Conservation (phyloP, 352 stramenopile genomes). For the Pythium aquatile region DNA sequence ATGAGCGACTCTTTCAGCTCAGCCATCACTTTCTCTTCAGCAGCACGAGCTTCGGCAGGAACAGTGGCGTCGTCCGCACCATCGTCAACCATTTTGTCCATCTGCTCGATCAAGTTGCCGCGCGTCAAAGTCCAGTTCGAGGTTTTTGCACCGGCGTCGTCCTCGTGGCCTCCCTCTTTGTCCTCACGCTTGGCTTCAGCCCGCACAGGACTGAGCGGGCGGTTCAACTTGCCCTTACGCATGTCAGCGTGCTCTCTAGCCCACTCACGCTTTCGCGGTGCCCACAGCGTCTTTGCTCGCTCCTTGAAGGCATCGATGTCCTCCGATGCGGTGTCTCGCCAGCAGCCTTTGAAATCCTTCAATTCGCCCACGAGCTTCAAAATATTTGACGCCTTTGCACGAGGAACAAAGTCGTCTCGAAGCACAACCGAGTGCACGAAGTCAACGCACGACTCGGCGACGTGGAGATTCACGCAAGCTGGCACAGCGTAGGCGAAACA, state of each 20-base stretch:
- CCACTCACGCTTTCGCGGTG: slow-evolving; percentile 79
- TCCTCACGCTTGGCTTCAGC: slow-evolving; percentile 16
- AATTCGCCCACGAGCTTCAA: slow-evolving; percentile 71
- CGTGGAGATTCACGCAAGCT: slow-evolving; percentile 76
- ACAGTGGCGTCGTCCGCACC: slow-evolving; percentile 36
- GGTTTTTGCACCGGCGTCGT: slow-evolving; percentile 33
- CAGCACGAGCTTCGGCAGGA: slow-evolving; percentile 30
- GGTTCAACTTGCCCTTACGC: slow-evolving; percentile 27
- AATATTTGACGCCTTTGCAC: slow-evolving; percentile 82
- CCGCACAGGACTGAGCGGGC: slow-evolving; percentile 13
- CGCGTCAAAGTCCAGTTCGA: slow-evolving; percentile 71
- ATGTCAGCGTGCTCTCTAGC: slow-evolving; percentile 60
- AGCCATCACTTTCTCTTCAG: slow-evolving; percentile 56
- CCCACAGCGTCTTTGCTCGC: slow-evolving; percentile 80
- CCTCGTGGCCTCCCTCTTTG: background rate
- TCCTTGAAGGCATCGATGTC: slow-evolving; percentile 82
- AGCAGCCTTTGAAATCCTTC: slow-evolving; percentile 80
- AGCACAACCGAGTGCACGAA: slow-evolving; percentile 87
- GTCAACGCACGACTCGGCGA: slow-evolving; percentile 69
- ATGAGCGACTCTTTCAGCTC: slow-evolving; percentile 52
- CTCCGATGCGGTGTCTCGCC: slow-evolving; percentile 75
- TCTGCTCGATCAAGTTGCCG: slow-evolving; percentile 76
- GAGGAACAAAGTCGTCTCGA: slow-evolving; percentile 83
- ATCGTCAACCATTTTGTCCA: slow-evolving; percentile 45
- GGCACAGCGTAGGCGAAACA: slow-evolving; percentile 87